These are phyloP conservation scores for Elaeis guineensis DNA, from an alignment of 176 grass and related monocot genomes.

Conservation along the genomic window DNA sequence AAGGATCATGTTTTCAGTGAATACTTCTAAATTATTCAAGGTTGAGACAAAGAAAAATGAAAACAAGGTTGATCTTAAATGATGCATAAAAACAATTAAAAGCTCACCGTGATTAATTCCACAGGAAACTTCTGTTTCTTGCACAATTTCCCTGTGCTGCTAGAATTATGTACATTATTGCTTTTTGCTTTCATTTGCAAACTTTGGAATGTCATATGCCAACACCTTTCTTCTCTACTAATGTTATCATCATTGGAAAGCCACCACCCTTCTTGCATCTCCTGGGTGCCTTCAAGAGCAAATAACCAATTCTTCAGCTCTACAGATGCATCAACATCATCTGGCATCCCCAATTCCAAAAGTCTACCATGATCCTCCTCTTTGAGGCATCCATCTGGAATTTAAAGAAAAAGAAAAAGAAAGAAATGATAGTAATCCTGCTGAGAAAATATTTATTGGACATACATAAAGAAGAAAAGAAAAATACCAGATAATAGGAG, in stretches of 20 bases:
- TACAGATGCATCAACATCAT: conserved; percentile 84
- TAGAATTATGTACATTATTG: conserved; percentile 36
- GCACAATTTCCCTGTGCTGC: conserved; percentile 22
- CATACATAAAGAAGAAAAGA: too few species aligned
- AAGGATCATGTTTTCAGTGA: too few species aligned
- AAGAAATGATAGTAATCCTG: too few species aligned
- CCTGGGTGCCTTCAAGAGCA: conserved; percentile 84
- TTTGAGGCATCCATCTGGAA: conserved; percentile 41
- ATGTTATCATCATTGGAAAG: conserved; percentile 31
- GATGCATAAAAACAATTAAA: background rate
- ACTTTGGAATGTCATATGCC: conserved; percentile 90
- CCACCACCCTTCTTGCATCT: conserved; percentile 43
- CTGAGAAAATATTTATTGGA: too few species aligned
- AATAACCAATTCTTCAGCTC: conserved; percentile 93
- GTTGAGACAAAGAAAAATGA: too few species aligned
- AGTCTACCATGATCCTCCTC: conserved; percentile 39
- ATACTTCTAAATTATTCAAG: too few species aligned
- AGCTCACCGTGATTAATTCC: conserved; percentile 62
- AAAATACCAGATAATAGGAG: too few species aligned
- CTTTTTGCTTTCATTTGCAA: conserved; percentile 77
- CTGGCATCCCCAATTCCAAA: conserved; percentile 82
- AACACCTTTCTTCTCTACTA: conserved; percentile 96
- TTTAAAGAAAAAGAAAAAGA: background rate
- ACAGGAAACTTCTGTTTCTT: conserved; percentile 53
- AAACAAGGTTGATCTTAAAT: too few species aligned